Conservation (phyloP, 2,329 filamentous ascomycete genomes). For the Grosmannia penicillata region DNA sequence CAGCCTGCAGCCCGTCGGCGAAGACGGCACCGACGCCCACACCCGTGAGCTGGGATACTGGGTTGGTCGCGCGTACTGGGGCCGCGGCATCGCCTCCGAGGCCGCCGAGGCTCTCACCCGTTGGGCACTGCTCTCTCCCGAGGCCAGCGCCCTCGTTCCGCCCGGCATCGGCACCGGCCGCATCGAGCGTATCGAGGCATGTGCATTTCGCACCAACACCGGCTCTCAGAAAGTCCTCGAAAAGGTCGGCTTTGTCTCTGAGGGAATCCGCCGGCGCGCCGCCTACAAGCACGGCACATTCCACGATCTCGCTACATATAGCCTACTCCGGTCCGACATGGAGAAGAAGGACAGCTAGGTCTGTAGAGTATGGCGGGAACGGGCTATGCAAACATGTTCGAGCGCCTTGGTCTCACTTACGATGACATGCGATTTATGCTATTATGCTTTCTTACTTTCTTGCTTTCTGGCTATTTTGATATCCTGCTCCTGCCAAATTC, state of each 20-base stretch:
- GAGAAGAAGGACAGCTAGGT: not conserved
- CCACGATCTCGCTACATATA: constrained; percentile 22
- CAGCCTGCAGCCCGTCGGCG: constrained; percentile 20
- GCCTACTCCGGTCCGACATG: constrained; percentile 14
- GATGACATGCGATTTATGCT: no score
- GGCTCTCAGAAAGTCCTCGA: constrained; percentile 26
- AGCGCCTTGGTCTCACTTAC: no score
- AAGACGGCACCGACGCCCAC: constrained; percentile 21
- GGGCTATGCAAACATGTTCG: no score
- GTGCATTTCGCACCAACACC: constrained; percentile 22
- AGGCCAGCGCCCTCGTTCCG: not conserved
- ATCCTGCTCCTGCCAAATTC: no score
- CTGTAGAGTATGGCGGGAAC: no score
- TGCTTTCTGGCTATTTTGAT: no score
- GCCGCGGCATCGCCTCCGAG: constrained; percentile 28
- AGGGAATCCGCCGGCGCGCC: constrained; percentile 27
- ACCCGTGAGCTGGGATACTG: constrained; percentile 36
- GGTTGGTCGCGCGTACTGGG: constrained; percentile 26
- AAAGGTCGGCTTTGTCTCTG: constrained; percentile 26
- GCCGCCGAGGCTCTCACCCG: constrained; percentile 21
- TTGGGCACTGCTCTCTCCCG: constrained; percentile 26
- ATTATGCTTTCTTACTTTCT: no score
- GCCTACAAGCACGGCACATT: constrained; percentile 25
- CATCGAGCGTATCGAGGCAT: constrained; percentile 26
- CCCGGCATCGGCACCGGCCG: constrained; percentile 14